Evolutionary conservation across 768 basidiomycete genomes (phyloP), one percentile per base, ranked within the genome.

Genomic region (Suillus alpinus): DNA sequence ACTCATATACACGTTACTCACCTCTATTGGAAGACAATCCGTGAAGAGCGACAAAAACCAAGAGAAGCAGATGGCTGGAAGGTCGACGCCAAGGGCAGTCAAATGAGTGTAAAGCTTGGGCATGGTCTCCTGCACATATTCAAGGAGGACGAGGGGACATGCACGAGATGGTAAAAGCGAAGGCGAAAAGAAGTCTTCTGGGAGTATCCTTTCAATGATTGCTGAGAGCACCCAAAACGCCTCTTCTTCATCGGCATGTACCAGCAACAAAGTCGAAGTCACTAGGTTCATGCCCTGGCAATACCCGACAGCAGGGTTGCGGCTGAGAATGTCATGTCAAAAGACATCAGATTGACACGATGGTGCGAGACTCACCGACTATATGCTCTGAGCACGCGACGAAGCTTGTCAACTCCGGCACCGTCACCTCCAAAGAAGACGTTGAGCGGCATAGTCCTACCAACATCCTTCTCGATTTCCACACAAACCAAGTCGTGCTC

Each of bases 1-100:
- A 6, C 44, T 51, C 31, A 32, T 20, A 10, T n/a, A 39, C 12
- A n/a, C 5, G 23, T 7, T 4, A 71, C 81, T 36, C 60, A 94
- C 94, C 84, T 96, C 95, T 31, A 98, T 92, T 12, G 96, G 96
- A 8, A 98, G 77, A 70, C 95, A 96, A 66, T 97, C 95, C 0
- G 95, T 97, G 69, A 98, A 98, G 23, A 99, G 79, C 3, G 94
- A 95, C 29, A 99, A 77, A 75, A 98, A 97, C 97, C 97, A 99
- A 13, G 95, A 96, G 78, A 99, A 99, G 62, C 94, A 97, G 62
- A 98, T 94, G 0, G 95, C 95, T 3, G 88, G 87, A 2, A 99
- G 81, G 69, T 99, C 95, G 13, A 98, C 87, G 5, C 90, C 93
- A 1, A 96, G 84, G 13, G 88, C 82, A 2, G 80, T 81, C 40